These are phyloP conservation scores for Tuber calosporum DNA, from an alignment of 495 filamentous ascomycete genomes.

Conservation along the genomic window DNA sequence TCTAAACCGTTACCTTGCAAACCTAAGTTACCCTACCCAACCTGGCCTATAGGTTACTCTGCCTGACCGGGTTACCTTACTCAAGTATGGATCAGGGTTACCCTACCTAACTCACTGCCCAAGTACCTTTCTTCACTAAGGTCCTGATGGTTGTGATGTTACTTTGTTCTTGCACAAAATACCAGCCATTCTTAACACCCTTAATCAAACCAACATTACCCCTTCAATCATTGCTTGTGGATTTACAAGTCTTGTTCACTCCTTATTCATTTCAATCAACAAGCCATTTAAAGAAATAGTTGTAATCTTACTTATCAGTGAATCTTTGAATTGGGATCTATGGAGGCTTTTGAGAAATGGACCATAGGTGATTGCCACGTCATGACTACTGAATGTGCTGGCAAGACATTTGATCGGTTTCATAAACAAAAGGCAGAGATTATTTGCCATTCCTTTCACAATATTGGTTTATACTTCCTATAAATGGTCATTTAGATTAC, in stretches of 20 bases:
- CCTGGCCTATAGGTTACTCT: no score
- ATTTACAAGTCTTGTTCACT: conserved; percentile 5
- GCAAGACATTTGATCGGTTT: conserved; percentile 6
- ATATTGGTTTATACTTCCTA: conserved; percentile 9
- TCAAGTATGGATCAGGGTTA: no score
- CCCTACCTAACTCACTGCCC: no score
- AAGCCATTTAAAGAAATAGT: conserved; percentile 7
- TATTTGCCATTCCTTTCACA: conserved; percentile 10
- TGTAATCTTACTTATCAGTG: conserved; percentile 4
- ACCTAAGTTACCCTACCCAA: no score
- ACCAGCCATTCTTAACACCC: background rate
- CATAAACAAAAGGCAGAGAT: conserved; percentile 1
- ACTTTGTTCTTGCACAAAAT: conserved; percentile 17
- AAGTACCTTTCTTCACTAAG: no score
- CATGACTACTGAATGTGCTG: conserved; percentile 13
- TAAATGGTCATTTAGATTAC: conserved; percentile 13
- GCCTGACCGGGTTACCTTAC: no score
- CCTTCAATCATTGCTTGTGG: background rate
- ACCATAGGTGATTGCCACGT: conserved; percentile 1
- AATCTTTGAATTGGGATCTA: background rate
- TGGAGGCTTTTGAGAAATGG: background rate
- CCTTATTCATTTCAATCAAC: conserved; percentile 9
- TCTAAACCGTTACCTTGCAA: no score
- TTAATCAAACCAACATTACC: conserved; percentile 9
- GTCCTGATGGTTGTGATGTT: no score